These are phyloP conservation scores for Golubevia pallescens DNA, from an alignment of 1,284 basidiomycete species.

Conservation along the genomic window DNA sequence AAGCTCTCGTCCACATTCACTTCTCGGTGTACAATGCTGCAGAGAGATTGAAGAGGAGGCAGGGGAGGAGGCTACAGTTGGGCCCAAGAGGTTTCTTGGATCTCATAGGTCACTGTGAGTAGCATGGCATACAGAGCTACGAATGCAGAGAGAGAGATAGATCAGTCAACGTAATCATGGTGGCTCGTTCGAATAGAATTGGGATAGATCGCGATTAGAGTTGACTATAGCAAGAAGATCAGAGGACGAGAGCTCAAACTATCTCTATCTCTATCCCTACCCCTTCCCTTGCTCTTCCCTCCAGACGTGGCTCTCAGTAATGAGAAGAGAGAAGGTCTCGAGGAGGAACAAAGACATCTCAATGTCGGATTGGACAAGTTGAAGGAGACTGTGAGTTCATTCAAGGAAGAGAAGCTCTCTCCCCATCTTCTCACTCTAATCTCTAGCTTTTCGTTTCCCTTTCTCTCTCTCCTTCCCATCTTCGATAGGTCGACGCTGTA, in stretches of 20 bases:
- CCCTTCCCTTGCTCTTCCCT: neutral
- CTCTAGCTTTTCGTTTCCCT: neutral
- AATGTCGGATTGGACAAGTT: constrained; percentile 62
- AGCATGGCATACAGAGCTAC: too few relatives aligned
- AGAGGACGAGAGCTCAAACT: too few relatives aligned
- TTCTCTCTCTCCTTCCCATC: neutral
- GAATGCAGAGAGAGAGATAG: too few relatives aligned
- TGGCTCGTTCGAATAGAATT: too few relatives aligned
- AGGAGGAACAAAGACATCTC: constrained; percentile 62
- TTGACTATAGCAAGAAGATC: too few relatives aligned
- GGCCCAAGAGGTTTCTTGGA: constrained; percentile 57
- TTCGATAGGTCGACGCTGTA: constrained; percentile 41
- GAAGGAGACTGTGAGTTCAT: constrained; percentile 36
- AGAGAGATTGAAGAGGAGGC: constrained; percentile 39
- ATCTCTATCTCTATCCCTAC: too few relatives aligned
- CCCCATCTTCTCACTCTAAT: neutral
- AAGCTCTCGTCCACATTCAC: constrained; percentile 57
- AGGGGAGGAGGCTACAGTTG: constrained; percentile 41
- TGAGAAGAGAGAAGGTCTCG: constrained; percentile 56
- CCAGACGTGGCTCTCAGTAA: constrained; percentile 42
- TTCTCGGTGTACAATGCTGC: constrained; percentile 47
- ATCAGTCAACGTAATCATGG: too few relatives aligned
- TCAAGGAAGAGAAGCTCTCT: neutral
- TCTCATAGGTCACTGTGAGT: constrained; percentile 46
- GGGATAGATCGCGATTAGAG: too few relatives aligned